Conservation (phyloP, 495 filamentous ascomycete species). For the Lasiosphaeris hirsuta region DNA sequence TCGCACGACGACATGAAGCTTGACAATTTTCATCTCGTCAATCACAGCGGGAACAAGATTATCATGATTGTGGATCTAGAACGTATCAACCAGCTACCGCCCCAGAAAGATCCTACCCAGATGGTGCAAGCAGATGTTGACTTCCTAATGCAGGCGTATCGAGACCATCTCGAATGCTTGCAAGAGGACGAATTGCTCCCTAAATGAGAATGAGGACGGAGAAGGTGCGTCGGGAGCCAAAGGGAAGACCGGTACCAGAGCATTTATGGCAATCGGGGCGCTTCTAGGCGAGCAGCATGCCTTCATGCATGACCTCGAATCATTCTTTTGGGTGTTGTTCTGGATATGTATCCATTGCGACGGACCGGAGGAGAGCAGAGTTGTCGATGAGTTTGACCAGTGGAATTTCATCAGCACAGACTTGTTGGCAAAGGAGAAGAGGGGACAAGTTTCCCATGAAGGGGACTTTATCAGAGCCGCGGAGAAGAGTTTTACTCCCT, state of each 20-base stretch:
- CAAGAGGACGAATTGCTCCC: constrained; percentile 3
- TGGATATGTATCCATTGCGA: constrained; percentile 46
- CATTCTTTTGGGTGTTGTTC: constrained; percentile 53
- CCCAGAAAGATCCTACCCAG: constrained; percentile 2
- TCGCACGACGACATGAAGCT: constrained; percentile 12
- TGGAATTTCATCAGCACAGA: constrained; percentile 20
- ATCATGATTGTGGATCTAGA: constrained; percentile 12
- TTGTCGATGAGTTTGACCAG: constrained; percentile 17
- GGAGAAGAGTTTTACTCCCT: constrained; percentile 27
- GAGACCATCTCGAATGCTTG: constrained; percentile 10
- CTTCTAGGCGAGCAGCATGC: constrained; percentile 27
- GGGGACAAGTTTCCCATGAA: no score
- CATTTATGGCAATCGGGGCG: constrained; percentile 43
- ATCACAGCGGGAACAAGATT: constrained; percentile 1
- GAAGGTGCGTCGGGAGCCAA: constrained; percentile 34
- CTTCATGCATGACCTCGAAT: constrained; percentile 49
- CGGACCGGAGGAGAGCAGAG: constrained; percentile 16
- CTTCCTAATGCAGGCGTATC: constrained; percentile 11
- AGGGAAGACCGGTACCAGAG: constrained; percentile 42
- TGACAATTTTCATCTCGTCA: constrained; percentile 12
- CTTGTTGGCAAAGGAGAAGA: no score
- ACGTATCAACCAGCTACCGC: constrained; percentile 8
- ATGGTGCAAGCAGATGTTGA: constrained; percentile 8
- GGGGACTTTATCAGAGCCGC: constrained; percentile 18
- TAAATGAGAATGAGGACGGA: constrained; percentile 16